Conservation (phyloP, 305 asterid genomes). For the Fraxinus floribunda region DNA sequence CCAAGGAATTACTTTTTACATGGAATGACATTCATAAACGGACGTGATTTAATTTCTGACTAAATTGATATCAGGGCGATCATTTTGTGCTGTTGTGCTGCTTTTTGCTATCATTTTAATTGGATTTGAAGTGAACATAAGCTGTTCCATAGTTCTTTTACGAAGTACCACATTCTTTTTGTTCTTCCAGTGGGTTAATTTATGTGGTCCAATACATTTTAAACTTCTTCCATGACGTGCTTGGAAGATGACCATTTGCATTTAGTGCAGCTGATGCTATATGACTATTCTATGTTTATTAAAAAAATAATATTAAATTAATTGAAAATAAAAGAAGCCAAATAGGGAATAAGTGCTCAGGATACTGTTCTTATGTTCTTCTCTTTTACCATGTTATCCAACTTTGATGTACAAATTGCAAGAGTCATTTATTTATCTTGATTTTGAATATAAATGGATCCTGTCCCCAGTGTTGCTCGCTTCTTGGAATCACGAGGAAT, state of each 20-base stretch:
- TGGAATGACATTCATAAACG: neutral
- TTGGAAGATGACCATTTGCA: neutral
- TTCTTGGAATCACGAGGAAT: constrained; percentile 98
- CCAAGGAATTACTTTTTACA: neutral
- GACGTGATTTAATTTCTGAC: neutral
- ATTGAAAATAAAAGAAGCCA: neutral
- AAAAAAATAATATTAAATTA: neutral
- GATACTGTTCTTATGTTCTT: neutral
- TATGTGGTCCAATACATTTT: neutral
- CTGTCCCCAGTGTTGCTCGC: constrained; percentile 60
- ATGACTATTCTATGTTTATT: neutral
- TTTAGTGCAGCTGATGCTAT: neutral
- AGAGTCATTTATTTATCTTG: neutral
- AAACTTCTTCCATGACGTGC: neutral
- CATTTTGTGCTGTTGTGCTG: neutral
- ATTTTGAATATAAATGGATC: neutral
- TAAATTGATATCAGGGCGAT: neutral
- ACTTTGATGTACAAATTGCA: neutral
- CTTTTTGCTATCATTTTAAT: neutral
- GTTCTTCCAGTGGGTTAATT: neutral
- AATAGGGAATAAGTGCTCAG: neutral
- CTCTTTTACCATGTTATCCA: neutral
- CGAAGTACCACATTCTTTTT: neutral
- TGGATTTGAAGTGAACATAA: neutral
- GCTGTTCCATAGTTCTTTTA: neutral